Base-by-base conservation (phyloP, 2,329 filamentous ascomycete genomes). In the Diaporthe longicolla region DNA sequence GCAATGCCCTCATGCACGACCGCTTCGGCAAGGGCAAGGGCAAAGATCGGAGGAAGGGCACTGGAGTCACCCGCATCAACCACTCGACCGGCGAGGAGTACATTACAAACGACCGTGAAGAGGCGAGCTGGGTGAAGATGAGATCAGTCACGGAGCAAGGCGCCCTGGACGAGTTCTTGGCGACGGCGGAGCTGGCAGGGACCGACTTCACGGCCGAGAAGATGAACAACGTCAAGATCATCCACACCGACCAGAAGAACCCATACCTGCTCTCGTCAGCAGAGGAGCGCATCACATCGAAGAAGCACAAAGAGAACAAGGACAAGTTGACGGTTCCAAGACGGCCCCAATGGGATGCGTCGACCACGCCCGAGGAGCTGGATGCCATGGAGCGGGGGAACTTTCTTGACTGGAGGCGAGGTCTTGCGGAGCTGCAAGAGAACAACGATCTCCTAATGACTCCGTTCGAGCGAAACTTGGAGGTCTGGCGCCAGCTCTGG, bases 141-240 rank as follows among this genome's bases (percentile, higher is more conserved):
- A 95, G 96, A 86, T 98, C 95, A 83, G 94, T 99, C 78, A 99
- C 97, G 7, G 95, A 99, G 87, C 97, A 99, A 85, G 95, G 93
- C 78, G 95, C 95, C 58, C 91, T 99, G 76, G 97, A 99, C 83
- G 97, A 99, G 84, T 99, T 99, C 83, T 87, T 99, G 77, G 94
- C 93, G 73, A 99, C 97, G 1, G 97, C 97, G 76, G 95, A 98
- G 85, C 87, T 99, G 78, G 97, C 97, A n/a, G 96, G 95, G 77
- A 99, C 97, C 78, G 97, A 99, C 82, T 99, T 99, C 84, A 98
- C 96, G 0, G 97, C 97, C 37, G 95, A 98, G 87, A 98, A 98
- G 89, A 94, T 97, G 91, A 98, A 96, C 85, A 98, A 97, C 81
- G 94, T 98, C 84, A 98, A 98, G 87, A 98, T 99, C 82, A 98